phyloP scores from a whole-genome alignment of 2,329 filamentous ascomycete genomes.

The Botryotinia calthae region DNA sequence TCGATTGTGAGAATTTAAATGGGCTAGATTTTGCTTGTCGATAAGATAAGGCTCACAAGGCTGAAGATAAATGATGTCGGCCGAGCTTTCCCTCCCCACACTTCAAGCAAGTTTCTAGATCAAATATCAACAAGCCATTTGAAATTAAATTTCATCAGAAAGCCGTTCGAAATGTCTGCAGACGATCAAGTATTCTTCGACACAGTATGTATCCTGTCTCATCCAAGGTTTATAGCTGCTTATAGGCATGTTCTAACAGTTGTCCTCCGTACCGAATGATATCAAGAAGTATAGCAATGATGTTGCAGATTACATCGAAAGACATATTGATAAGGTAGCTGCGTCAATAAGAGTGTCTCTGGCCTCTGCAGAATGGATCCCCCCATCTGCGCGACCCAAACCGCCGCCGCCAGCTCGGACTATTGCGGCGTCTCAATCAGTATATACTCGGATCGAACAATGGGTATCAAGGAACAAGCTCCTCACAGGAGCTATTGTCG shows the following conservation, averaged over 20 bases:
- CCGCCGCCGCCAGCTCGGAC: conserved; percentile 45
- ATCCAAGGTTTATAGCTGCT: background rate
- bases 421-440: conserved; percentile 33
- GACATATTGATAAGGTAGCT: conserved; percentile 75
- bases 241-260: conserved; percentile 40
- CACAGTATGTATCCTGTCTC: conserved; percentile 55
- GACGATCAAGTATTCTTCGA: conserved; percentile 78
- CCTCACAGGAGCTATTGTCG: conserved; percentile 66
- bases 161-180: conserved; percentile 62
- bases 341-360: conserved; percentile 66
- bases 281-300: conserved; percentile 68
- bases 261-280: conserved; percentile 60
- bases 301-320: conserved; percentile 77
- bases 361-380: conserved; percentile 68
- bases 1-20: background rate
- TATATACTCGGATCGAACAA: conserved; percentile 56
- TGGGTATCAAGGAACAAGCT: conserved; percentile 75
- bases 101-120: conserved; percentile 12
- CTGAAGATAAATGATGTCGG: background rate
- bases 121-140: background rate
- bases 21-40: no score
- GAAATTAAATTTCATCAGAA: conserved; percentile 3
- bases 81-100: conserved; percentile 14
- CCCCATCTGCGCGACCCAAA: conserved; percentile 61
- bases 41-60: conserved; percentile 14